Evolutionary conservation across 169 alveolate genomes (phyloP).

Genomic region (Eimeria maxima): DNA sequence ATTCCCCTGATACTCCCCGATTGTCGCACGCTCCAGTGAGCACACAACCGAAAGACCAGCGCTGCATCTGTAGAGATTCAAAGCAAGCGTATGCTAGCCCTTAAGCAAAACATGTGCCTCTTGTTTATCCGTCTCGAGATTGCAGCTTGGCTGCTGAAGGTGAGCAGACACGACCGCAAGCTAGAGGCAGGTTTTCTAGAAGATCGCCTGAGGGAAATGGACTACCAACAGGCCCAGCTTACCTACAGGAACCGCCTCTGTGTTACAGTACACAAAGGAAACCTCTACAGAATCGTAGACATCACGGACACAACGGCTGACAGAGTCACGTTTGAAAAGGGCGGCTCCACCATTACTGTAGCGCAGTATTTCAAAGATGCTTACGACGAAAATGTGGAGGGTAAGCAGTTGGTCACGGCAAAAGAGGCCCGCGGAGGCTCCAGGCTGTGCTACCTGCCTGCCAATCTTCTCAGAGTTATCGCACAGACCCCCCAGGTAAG

Average conservation of each 20-base stretch:
- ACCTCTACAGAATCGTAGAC: slow-evolving; percentile 50
- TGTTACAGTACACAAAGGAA: slow-evolving; percentile 66
- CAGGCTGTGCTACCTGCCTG: slow-evolving; percentile 56
- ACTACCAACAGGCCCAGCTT: slow-evolving; percentile 24
- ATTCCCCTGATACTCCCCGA: neutral
- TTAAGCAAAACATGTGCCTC: neutral
- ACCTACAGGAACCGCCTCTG: slow-evolving; percentile 71
- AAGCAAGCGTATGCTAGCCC: neutral
- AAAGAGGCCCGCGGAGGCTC: slow-evolving; percentile 71
- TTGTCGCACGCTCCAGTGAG: neutral
- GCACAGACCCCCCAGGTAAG: slow-evolving; percentile 66
- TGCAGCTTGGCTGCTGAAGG: slow-evolving; percentile 52
- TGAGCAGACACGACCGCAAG: slow-evolving; percentile 75
- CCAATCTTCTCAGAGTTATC: slow-evolving; percentile 55
- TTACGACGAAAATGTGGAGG: slow-evolving; percentile 48
- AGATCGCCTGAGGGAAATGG: slow-evolving; percentile 53
- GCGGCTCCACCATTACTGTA: slow-evolving; percentile 38
- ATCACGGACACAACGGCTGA: slow-evolving; percentile 67
- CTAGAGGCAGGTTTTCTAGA: slow-evolving; percentile 55
- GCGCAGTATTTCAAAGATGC: slow-evolving; percentile 65
- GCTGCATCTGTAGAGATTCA: neutral
- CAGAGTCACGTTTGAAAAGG: slow-evolving; percentile 56
- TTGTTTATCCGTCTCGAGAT: neutral
- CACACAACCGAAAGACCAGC: neutral
- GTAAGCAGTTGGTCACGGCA: slow-evolving; percentile 24